Percentiles rank a stretch among this genome's conserved stretches.
These are phyloP conservation scores for Tranzscheliella williamsii DNA, from an alignment of 1,284 basidiomycete genomes.

Conservation along the genomic window DNA sequence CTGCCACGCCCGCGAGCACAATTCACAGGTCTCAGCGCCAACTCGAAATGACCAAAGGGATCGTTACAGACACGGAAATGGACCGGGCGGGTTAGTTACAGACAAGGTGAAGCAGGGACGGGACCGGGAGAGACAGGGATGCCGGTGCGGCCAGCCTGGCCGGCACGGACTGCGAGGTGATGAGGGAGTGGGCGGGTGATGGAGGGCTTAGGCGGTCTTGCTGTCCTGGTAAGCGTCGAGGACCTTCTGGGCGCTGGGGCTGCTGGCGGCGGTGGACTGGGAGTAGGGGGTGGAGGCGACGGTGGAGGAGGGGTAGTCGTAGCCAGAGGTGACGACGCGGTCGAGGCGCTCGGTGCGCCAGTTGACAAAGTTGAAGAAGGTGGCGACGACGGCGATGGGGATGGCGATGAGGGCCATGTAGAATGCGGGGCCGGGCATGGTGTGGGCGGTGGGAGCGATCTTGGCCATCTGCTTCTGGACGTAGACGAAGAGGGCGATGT, in stretches of 20 bases:
- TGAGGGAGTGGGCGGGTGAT: no score
- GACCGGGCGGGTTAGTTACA: no score
- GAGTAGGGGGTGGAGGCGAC: slow-evolving; percentile 1
- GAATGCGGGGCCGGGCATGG: slow-evolving; percentile 20
- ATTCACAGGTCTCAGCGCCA: no score
- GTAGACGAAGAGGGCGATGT: slow-evolving; percentile 27
- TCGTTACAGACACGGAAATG: no score
- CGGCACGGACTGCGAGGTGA: no score
- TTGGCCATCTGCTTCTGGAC: slow-evolving; percentile 17
- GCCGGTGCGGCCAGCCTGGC: no score
- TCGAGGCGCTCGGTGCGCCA: slow-evolving; percentile 11
- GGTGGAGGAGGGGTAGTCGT: slow-evolving; percentile 6
- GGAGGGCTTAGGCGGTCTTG: slow-evolving; percentile 1
- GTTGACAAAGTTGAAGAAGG: slow-evolving; percentile 6
- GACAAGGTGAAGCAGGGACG: no score
- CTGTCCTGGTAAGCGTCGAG: slow-evolving; percentile 25
- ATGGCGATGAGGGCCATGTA: slow-evolving; percentile 37
- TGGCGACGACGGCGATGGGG: slow-evolving; percentile 6
- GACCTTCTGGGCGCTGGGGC: slow-evolving; percentile 14
- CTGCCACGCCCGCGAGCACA: no score
- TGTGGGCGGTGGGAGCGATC: neutral
- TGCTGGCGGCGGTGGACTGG: slow-evolving; percentile 9
- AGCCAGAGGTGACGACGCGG: slow-evolving; percentile 6
- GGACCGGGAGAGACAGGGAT: no score
- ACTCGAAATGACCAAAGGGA: no score